Evolutionary conservation across 192 early-diverging fungal genomes (phyloP).

Genomic region (Powellomyces hirtus): DNA sequence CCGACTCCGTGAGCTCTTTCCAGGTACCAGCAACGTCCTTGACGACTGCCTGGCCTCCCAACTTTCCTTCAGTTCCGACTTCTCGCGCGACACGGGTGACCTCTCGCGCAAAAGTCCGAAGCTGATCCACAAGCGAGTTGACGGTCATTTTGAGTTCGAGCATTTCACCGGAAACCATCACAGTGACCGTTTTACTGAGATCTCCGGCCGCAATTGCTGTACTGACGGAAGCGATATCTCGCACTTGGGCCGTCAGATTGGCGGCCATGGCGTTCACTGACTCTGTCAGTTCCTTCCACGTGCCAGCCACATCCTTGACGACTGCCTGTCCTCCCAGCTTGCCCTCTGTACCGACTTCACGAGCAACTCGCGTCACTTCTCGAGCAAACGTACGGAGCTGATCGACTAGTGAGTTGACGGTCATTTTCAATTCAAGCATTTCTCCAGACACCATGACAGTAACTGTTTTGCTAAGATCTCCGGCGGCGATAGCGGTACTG

Average conservation of each 20-base stretch:
- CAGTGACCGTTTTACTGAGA: constrained; percentile 60
- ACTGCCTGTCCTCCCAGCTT: constrained; percentile 54
- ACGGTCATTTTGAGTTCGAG: constrained; percentile 67
- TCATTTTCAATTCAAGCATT: constrained; percentile 61
- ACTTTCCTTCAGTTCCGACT: constrained; percentile 64
- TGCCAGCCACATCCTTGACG: constrained; percentile 68
- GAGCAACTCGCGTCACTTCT: constrained; percentile 64
- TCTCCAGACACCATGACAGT: constrained; percentile 57
- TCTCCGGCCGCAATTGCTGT: constrained; percentile 67
- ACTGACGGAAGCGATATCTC: constrained; percentile 64
- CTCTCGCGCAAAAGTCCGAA: constrained; percentile 59
- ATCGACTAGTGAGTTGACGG: constrained; percentile 65
- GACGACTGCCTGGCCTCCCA: constrained; percentile 62
- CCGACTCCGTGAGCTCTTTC: constrained; percentile 69
- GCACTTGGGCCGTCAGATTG: constrained; percentile 69
- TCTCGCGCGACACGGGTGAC: constrained; percentile 59
- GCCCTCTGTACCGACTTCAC: constrained; percentile 71
- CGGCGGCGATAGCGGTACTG: constrained; percentile 54
- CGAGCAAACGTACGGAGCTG: constrained; percentile 58
- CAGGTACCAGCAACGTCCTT: constrained; percentile 70
- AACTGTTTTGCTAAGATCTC: constrained; percentile 57
- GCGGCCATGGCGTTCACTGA: constrained; percentile 69
- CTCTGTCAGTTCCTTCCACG: constrained; percentile 71
- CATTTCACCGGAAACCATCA: constrained; percentile 68
- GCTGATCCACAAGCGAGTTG: constrained; percentile 70